Conservation (phyloP, 352 stramenopile species). For the Pythium chondricola region DNA sequence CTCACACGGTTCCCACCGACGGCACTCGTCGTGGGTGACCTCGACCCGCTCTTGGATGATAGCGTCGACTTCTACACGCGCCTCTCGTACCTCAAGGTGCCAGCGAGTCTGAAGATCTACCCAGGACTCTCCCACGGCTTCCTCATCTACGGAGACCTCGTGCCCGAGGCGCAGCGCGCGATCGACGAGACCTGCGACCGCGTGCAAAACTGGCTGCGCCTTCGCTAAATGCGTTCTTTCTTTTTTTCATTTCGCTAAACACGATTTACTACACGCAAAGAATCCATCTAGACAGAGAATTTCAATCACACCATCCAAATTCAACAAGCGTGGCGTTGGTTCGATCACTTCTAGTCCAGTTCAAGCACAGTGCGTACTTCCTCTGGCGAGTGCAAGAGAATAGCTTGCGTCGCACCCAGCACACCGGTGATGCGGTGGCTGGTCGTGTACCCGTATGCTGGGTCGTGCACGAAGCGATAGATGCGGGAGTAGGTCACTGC, state of each 20-base stretch:
- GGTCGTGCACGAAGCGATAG: conserved; percentile 53
- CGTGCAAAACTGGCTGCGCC: conserved; percentile 54
- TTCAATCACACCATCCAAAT: no score
- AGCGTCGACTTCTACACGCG: conserved; percentile 89
- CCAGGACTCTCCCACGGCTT: conserved; percentile 81
- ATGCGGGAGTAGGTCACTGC: conserved; percentile 41
- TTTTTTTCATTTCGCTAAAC: background rate
- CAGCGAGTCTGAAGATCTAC: conserved; percentile 81
- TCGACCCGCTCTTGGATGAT: conserved; percentile 85
- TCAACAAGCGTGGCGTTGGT: no score
- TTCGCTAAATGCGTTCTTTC: conserved; percentile 31
- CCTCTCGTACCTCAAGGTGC: conserved; percentile 70
- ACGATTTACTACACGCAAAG: no score
- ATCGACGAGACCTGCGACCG: conserved; percentile 81
- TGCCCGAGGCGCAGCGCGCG: conserved; percentile 67
- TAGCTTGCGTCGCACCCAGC: conserved; percentile 16
- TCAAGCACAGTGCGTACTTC: conserved; percentile 61
- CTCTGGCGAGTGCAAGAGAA: conserved; percentile 50
- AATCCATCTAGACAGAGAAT: no score
- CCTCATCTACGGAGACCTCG: conserved; percentile 80
- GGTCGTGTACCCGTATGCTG: conserved; percentile 31
- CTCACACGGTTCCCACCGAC: conserved; percentile 78
- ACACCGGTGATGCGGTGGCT: conserved; percentile 15
- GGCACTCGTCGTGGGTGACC: conserved; percentile 74
- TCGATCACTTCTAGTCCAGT: conserved; percentile 31